phyloP scores from a whole-genome alignment of 352 stramenopile genomes.

The Globisporangium middletonii region DNA sequence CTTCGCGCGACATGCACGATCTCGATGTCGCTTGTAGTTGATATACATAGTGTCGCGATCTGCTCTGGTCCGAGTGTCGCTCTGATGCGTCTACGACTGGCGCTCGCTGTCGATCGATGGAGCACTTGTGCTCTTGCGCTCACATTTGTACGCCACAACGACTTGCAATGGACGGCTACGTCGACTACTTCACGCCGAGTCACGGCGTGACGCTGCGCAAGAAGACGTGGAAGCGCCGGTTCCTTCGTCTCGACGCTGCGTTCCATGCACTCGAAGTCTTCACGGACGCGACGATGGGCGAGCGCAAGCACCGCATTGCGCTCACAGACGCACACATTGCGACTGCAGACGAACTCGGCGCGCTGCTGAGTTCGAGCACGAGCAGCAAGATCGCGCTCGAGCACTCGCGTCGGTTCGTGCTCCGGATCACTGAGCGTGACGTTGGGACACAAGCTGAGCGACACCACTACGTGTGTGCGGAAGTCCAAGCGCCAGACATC shows the following conservation, averaged over 20 bases:
- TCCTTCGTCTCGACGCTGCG: slow-evolving; percentile 35
- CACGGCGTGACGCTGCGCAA: slow-evolving; percentile 16
- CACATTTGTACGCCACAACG: neutral
- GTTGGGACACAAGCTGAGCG: slow-evolving; percentile 20
- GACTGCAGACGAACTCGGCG: slow-evolving; percentile 52
- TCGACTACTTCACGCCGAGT: slow-evolving; percentile 42
- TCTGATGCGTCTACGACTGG: too few species aligned
- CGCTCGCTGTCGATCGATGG: too few species aligned
- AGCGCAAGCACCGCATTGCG: slow-evolving; percentile 38
- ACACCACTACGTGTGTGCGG: slow-evolving; percentile 57
- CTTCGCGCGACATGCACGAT: too few species aligned
- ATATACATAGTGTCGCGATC: neutral
- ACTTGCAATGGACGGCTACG: slow-evolving; percentile 42
- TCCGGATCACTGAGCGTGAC: slow-evolving; percentile 37
- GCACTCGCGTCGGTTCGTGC: slow-evolving; percentile 61
- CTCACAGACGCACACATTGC: slow-evolving; percentile 33
- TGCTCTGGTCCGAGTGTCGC: too few species aligned
- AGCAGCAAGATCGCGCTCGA: slow-evolving; percentile 31
- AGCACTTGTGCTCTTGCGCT: neutral
- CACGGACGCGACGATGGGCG: slow-evolving; percentile 28
- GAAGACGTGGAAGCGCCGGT: slow-evolving; percentile 42
- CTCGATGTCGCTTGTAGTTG: too few species aligned
- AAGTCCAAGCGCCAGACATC: slow-evolving; percentile 9
- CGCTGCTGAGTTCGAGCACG: slow-evolving; percentile 21
- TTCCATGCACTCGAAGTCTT: slow-evolving; percentile 66